Evolutionary conservation across 352 stramenopile genomes (phyloP).

Genomic region (Pythium periplocum): DNA sequence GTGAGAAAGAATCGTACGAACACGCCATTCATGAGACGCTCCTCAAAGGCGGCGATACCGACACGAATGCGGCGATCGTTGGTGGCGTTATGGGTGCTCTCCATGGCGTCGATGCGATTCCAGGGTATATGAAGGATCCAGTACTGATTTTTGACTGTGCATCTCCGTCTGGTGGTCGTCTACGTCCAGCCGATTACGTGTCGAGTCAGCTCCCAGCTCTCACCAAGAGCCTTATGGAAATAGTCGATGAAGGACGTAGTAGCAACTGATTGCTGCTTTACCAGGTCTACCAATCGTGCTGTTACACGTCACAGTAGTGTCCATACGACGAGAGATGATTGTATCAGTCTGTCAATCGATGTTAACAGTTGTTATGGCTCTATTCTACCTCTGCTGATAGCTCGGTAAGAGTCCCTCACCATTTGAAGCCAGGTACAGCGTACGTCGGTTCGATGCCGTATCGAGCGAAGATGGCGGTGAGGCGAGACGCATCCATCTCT

Average conservation of each 20-base stretch:
- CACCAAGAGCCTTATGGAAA: slow-evolving; percentile 19
- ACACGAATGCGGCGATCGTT: slow-evolving; percentile 59
- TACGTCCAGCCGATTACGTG: slow-evolving; percentile 25
- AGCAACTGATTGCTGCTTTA: too few relatives aligned
- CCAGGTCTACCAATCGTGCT: too few relatives aligned
- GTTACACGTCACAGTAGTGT: too few relatives aligned
- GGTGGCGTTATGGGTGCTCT: slow-evolving; percentile 42
- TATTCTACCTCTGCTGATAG: too few relatives aligned
- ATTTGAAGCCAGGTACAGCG: slow-evolving; percentile 8
- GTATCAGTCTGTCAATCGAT: too few relatives aligned
- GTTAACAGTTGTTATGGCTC: too few relatives aligned
- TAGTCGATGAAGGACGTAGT: too few relatives aligned
- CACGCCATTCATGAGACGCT: slow-evolving; percentile 40
- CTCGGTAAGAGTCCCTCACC: background rate
- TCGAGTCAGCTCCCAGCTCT: slow-evolving; percentile 24
- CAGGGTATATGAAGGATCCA: slow-evolving; percentile 29
- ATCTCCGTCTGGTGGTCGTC: slow-evolving; percentile 1
- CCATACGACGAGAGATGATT: too few relatives aligned
- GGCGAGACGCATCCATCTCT: slow-evolving; percentile 1
- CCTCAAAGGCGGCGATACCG: slow-evolving; percentile 47
- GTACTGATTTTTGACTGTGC: slow-evolving; percentile 40
- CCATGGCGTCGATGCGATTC: slow-evolving; percentile 37
- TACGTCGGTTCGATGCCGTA: slow-evolving; percentile 15
- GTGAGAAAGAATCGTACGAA: slow-evolving; percentile 32
- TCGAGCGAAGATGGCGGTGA: slow-evolving; percentile 5